Evolutionary conservation across 257 asterid species (phyloP), one percentile per base, ranked within the genome.

Genomic region (Capsicum chinense): DNA sequence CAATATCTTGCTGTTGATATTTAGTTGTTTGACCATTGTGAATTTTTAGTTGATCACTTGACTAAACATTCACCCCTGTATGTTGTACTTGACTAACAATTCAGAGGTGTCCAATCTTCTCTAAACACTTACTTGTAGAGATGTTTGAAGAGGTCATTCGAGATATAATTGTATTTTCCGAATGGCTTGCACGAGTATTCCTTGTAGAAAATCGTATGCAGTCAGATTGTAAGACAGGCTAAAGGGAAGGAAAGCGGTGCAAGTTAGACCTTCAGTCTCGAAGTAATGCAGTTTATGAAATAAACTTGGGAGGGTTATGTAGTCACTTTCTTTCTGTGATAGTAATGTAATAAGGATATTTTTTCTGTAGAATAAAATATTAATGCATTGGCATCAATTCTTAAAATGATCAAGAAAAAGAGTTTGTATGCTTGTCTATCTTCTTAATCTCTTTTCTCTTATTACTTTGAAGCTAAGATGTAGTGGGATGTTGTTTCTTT

Each of bases 401-500:
- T 71, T 71, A 47, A 44, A 66, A 9, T 56, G 35, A 15, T 9
- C 8, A 57, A 64, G 84, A 3, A 60, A 59, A 59, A 9, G 17
- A 58, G 76, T 17, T 39, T 83, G 73, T 80, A 82, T 63, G 33
- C 64, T 64, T 54, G 19, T 21, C 47, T 58, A 48, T 67, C 52
- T 79, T 54, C 52, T 9, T 10, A 56, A 60, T 17, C 9, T 42
- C 71, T 13, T 12, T 19, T 56, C 57, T 59, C 33, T 42, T 79
- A 67, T 16, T 17, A 67, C 35, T 80, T 84, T 39, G 76, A 68
- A 37, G 37, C n/a, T 78, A 52, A 5, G 26, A 85, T 69, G 37
- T 87, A 15, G 56, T 79, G 83, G 81, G 57, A 80, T 35, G 56
- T 11, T 83, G 21, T 87, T 17, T 50, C 12, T 13, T 21, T 59